These are phyloP conservation scores for Lactarius pseudohatsudake DNA, from an alignment of 768 basidiomycete species.

Conservation along the genomic window DNA sequence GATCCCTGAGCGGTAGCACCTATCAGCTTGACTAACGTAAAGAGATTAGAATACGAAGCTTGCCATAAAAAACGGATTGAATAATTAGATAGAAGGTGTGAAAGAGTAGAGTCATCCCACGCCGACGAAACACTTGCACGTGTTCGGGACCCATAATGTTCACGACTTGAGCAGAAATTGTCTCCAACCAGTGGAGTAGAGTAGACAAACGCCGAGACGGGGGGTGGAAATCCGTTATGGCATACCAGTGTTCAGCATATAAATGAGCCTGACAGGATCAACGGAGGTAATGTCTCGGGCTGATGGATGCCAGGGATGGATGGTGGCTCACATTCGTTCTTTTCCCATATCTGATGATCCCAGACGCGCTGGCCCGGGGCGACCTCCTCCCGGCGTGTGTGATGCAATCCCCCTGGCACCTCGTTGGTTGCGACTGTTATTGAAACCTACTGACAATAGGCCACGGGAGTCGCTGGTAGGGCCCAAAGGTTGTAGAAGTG, in stretches of 20 bases:
- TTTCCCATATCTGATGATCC: background rate
- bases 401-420: too few relatives aligned
- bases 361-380: background rate
- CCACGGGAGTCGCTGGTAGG: background rate
- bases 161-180: background rate
- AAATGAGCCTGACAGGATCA: too few relatives aligned
- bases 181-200: background rate
- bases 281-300: too few relatives aligned
- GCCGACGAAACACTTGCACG: background rate
- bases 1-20: background rate
- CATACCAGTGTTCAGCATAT: too few relatives aligned
- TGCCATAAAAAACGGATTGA: background rate
- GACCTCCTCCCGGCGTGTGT: too few relatives aligned
- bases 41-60: background rate
- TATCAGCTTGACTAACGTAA: background rate
- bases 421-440: background rate
- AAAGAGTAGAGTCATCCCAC: background rate
- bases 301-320: too few relatives aligned
- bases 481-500: too few relatives aligned
- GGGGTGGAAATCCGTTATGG: background rate
- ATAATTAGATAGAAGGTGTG: background rate
- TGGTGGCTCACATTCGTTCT: background rate
- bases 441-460: background rate
- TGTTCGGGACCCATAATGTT: background rate
- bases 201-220: background rate